Evolutionary conservation across 192 early-diverging fungal species (phyloP).

Genomic region (Umbelopsis sp.): DNA sequence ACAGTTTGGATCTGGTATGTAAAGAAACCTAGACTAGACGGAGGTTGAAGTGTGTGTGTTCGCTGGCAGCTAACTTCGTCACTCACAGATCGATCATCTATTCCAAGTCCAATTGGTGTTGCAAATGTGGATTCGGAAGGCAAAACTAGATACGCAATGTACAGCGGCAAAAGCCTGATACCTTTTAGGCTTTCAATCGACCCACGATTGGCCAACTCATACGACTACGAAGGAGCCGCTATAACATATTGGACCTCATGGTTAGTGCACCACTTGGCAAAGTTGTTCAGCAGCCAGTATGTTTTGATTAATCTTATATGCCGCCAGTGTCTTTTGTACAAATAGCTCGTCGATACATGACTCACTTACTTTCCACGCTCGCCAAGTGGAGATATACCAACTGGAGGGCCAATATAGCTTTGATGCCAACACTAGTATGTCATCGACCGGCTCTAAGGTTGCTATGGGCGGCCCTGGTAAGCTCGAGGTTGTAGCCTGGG

Average conservation of each 20-base stretch:
- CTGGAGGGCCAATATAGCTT: background rate
- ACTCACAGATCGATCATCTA: background rate
- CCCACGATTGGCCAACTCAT: constrained; percentile 6
- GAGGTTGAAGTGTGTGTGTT: too few species aligned
- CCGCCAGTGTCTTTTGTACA: background rate
- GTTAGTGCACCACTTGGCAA: background rate
- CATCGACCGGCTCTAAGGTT: background rate
- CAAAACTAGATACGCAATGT: background rate
- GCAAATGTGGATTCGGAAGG: background rate
- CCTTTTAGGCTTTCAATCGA: background rate
- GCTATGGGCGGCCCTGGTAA: background rate
- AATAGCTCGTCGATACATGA: background rate
- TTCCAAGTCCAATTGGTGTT: background rate
- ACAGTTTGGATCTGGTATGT: too few species aligned
- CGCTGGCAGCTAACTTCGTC: background rate
- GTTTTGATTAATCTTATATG: background rate
- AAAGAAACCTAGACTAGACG: too few species aligned
- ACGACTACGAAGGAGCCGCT: background rate
- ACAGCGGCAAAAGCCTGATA: background rate
- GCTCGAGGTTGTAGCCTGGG: background rate
- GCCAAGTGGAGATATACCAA: constrained; percentile 7
- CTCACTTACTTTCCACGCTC: background rate
- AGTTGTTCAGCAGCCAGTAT: background rate
- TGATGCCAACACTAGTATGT: background rate
- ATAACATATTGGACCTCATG: background rate